phyloP scores from a whole-genome alignment of 2,329 filamentous ascomycete species.

The Verticillium klebahnii region DNA sequence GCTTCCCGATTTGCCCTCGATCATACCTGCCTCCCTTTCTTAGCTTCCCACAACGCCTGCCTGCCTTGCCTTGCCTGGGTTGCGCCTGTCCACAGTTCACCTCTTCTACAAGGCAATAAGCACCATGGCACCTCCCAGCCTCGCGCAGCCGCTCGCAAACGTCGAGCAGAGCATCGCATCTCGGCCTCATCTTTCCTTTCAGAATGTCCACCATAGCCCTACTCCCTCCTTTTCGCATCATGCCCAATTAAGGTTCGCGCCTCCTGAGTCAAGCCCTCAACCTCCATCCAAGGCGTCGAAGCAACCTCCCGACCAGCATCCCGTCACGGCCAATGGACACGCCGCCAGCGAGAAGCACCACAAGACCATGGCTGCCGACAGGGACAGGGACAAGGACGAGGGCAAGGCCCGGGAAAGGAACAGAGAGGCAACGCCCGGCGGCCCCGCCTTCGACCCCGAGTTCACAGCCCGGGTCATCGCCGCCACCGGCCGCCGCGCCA shows the following conservation, averaged over 20 bases:
- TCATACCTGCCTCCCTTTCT: no score
- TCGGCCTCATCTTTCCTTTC: neutral
- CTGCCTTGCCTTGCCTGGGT: no score
- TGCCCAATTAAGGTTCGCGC: neutral
- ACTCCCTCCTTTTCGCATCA: neutral
- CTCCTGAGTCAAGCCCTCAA: neutral
- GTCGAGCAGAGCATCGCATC: neutral
- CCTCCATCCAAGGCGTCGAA: neutral
- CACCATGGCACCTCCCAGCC: neutral
- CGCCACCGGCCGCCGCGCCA: slow-evolving; percentile 58
- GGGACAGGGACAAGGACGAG: neutral
- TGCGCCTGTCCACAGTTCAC: no score
- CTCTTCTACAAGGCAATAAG: no score
- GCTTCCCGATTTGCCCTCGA: no score
- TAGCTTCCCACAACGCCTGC: no score
- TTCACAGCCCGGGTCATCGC: slow-evolving; percentile 62
- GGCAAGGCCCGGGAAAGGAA: neutral
- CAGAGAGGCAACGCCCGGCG: neutral
- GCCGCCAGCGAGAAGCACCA: neutral
- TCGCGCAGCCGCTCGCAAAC: no score
- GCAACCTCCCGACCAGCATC: neutral
- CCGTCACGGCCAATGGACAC: neutral
- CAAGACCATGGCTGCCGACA: neutral
- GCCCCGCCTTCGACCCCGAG: slow-evolving; percentile 17
- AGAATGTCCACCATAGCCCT: neutral